A percentile compares a stretch with the other conserved stretches of the same genome.
These are phyloP conservation scores for Geoglossum cookeanum DNA, from an alignment of 2,329 filamentous ascomycete genomes.

Conservation along the genomic window DNA sequence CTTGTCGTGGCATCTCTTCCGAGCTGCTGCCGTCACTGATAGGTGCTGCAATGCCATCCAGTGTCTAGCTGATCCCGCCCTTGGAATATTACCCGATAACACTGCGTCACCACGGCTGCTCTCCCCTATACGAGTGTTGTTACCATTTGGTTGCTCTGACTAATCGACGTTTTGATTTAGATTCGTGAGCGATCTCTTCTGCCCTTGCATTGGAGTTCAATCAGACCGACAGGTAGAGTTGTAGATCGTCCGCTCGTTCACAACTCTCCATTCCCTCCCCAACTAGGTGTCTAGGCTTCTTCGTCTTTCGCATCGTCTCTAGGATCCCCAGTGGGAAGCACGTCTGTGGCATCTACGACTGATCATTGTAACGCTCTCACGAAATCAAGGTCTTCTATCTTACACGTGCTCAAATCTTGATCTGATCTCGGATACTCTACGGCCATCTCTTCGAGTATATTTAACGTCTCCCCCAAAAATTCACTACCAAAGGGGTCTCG, in stretches of 20 bases:
- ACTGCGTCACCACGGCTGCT: neutral
- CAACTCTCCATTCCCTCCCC: neutral
- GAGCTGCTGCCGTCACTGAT: neutral
- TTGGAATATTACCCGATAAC: neutral
- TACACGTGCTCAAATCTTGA: neutral
- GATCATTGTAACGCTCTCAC: slow-evolving; percentile 2
- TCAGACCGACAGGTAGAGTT: slow-evolving; percentile 1
- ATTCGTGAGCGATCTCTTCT: slow-evolving; percentile 2
- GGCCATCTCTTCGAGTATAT: neutral
- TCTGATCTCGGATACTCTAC: slow-evolving; percentile 1
- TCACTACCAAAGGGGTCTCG: neutral
- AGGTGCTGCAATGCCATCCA: neutral
- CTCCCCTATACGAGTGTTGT: neutral
- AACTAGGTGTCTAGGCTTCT: neutral
- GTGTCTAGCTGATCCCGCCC: neutral
- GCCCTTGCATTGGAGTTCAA: slow-evolving; percentile 3
- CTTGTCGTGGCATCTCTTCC: neutral
- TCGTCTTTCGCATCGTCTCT: neutral
- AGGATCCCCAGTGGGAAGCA: neutral
- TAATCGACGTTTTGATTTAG: neutral
- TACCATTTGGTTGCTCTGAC: neutral
- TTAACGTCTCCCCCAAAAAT: neutral
- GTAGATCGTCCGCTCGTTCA: slow-evolving; percentile 1
- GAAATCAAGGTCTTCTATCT: neutral
- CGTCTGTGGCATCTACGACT: neutral